phyloP scores from a whole-genome alignment of 139 green algal species.

The Medakamo hakoo region DNA sequence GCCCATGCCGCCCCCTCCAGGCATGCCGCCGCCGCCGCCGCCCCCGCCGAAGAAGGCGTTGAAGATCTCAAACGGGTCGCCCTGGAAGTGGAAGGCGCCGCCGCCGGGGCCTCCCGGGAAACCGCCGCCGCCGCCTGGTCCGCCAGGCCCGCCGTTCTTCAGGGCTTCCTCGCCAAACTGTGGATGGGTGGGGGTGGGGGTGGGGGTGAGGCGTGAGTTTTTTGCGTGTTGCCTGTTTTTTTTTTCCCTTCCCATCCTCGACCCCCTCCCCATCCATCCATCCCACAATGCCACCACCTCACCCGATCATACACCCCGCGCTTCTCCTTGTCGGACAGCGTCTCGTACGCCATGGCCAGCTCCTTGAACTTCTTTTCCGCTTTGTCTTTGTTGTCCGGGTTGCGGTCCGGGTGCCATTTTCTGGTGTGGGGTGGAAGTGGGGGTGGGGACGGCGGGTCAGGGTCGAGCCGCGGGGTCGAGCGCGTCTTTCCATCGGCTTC shows the following conservation, averaged over 20 bases:
- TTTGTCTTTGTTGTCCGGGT: conserved; percentile 57
- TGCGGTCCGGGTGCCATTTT: conserved; percentile 72
- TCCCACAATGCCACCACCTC: background rate
- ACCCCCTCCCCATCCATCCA: background rate
- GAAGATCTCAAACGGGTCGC: conserved; percentile 64
- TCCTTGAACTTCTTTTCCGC: conserved; percentile 61
- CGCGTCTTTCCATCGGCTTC: no score
- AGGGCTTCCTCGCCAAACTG: conserved; percentile 59
- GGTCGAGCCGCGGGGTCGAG: no score
- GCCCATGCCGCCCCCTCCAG: conserved; percentile 21
- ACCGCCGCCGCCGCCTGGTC: conserved; percentile 7
- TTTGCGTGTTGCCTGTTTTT: no score
- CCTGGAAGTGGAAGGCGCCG: conserved; percentile 40
- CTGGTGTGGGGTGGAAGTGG: conserved; percentile 13
- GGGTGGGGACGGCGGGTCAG: no score
- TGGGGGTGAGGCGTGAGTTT: background rate
- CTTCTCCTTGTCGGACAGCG: conserved; percentile 63
- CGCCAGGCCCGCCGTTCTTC: conserved; percentile 22
- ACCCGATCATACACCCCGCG: conserved; percentile 58
- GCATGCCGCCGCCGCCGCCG: conserved; percentile 11
- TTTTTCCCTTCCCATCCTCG: background rate
- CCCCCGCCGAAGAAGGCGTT: conserved; percentile 58
- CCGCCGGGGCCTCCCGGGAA: conserved; percentile 15
- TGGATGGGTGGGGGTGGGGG: background rate
- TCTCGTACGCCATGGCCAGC: conserved; percentile 59